phyloP scores from a whole-genome alignment of 2,329 filamentous ascomycete species.

The Penicillium glabrum region DNA sequence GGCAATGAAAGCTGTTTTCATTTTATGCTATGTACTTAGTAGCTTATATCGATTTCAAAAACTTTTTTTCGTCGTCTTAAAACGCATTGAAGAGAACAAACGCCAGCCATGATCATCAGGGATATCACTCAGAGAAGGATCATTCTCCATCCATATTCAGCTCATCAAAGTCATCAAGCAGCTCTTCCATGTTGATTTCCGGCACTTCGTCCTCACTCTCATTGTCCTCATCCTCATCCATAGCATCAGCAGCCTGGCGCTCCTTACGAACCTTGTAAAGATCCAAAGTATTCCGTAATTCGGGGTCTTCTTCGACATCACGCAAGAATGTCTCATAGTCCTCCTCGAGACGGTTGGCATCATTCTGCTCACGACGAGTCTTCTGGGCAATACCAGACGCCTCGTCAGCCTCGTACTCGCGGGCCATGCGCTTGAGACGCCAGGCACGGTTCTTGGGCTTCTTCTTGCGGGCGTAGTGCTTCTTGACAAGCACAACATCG shows the following conservation, averaged over 20 bases:
- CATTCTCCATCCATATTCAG: conserved; percentile 56
- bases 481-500: conserved; percentile 95
- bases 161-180: conserved; percentile 32
- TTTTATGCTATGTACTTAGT: neutral
- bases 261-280: conserved; percentile 70
- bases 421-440: conserved; percentile 90
- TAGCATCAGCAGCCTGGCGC: conserved; percentile 46
- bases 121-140: conserved; percentile 23
- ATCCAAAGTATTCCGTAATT: conserved; percentile 78
- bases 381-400: conserved; percentile 37
- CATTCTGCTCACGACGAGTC: conserved; percentile 55
- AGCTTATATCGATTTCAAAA: conserved; percentile 14
- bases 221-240: conserved; percentile 60
- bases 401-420: conserved; percentile 74
- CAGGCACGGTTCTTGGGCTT: conserved; percentile 84
- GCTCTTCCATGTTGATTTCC: conserved; percentile 69
- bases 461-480: conserved; percentile 83
- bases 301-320: conserved; percentile 93
- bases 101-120: conserved; percentile 30
- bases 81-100: conserved; percentile 10
- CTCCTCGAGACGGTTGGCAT: conserved; percentile 82
- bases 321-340: conserved; percentile 98
- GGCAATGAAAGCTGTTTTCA: neutral
- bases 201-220: conserved; percentile 65
- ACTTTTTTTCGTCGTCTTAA: conserved; percentile 12